Evolutionary conservation across 2,329 filamentous ascomycete species (phyloP).

Genomic region (Claviceps fusiformis): DNA sequence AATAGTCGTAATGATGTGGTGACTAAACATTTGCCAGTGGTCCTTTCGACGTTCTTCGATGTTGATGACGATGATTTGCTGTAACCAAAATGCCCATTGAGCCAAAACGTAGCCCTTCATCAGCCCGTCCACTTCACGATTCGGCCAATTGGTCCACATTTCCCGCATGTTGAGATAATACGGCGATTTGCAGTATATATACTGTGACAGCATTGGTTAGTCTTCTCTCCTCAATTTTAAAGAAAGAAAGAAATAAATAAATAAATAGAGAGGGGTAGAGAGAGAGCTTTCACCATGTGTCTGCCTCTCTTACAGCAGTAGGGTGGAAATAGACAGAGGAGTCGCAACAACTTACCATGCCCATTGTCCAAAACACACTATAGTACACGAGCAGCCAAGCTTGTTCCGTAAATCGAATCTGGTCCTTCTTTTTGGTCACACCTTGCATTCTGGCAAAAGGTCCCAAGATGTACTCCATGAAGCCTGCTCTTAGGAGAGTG

Average conservation of each 20-base stretch:
- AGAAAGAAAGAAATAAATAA: background rate
- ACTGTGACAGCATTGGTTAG: slow-evolving; percentile 33
- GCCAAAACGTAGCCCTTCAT: slow-evolving; percentile 84
- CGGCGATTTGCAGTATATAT: slow-evolving; percentile 63
- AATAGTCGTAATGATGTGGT: slow-evolving; percentile 78
- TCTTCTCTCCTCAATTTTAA: background rate
- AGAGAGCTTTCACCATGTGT: background rate
- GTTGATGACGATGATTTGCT: slow-evolving; percentile 87
- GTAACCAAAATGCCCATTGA: slow-evolving; percentile 86
- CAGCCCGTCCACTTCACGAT: slow-evolving; percentile 58
- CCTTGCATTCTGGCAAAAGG: slow-evolving; percentile 63
- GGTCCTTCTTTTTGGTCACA: slow-evolving; percentile 60
- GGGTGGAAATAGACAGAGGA: background rate
- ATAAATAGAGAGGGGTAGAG: no score
- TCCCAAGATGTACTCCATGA: slow-evolving; percentile 76
- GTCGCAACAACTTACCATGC: slow-evolving; percentile 49
- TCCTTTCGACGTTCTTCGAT: slow-evolving; percentile 93
- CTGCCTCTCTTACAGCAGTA: background rate
- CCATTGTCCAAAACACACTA: slow-evolving; percentile 64
- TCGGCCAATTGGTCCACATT: slow-evolving; percentile 78
- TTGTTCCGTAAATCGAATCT: slow-evolving; percentile 83
- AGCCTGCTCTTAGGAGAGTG: slow-evolving; percentile 68
- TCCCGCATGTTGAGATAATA: slow-evolving; percentile 67
- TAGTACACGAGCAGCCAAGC: slow-evolving; percentile 85
- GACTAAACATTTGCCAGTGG: slow-evolving; percentile 91